Percentiles rank a stretch among this genome's conserved stretches.
These are phyloP conservation scores for Neurospora sp. DNA, from an alignment of 495 filamentous ascomycete genomes.

Conservation along the genomic window DNA sequence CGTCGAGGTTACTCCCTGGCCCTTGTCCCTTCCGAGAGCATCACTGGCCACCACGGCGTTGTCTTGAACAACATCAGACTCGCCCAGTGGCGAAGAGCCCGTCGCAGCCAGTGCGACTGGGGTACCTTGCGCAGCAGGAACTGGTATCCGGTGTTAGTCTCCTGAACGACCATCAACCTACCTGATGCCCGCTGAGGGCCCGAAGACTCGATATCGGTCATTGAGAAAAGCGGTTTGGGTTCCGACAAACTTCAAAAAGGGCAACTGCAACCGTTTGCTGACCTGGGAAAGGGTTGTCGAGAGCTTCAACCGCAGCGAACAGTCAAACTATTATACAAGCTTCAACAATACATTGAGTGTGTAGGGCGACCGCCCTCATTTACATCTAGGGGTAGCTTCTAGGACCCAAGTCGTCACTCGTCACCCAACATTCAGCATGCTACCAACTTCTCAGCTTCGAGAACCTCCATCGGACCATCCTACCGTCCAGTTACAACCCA, in stretches of 20 bases:
- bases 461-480: not conserved
- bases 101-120: constrained; percentile 7
- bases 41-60: not conserved
- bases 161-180: constrained; percentile 4
- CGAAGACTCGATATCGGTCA: constrained; percentile 8
- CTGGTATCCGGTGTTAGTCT: constrained; percentile 4
- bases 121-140: constrained; percentile 1
- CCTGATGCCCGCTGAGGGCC: constrained; percentile 7
- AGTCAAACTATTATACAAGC: constrained; percentile 6
- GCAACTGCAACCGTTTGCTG: not conserved
- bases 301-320: constrained; percentile 5
- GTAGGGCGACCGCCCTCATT: not conserved
- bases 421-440: not conserved
- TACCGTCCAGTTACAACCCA: not conserved
- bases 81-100: not conserved
- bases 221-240: constrained; percentile 1
- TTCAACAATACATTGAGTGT: not conserved
- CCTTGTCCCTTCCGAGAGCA: not conserved
- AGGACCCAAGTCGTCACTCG: not conserved
- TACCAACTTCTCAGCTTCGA: not conserved
- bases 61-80: not conserved
- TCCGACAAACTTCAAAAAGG: not conserved
- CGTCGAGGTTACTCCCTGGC: not conserved
- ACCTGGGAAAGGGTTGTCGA: constrained; percentile 11
- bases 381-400: not conserved